Evolutionary conservation across 805 yeast species (phyloP), one percentile per base, ranked within the genome.

Genomic region (Metschnikowia orientalis): DNA sequence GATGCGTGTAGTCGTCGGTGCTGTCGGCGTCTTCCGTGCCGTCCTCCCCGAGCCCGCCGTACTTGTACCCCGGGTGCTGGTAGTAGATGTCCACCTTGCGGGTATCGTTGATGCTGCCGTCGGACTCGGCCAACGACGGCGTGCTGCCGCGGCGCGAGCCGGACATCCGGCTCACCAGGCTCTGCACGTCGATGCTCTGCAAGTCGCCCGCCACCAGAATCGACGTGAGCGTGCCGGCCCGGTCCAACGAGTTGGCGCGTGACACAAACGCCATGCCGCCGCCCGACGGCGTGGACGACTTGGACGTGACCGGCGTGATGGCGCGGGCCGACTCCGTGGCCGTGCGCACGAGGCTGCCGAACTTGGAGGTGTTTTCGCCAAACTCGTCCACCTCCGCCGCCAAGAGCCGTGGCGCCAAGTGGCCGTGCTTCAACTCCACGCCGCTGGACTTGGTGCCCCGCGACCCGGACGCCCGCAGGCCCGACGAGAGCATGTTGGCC

Each of bases 301-400:
- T 41, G 9, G 42, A 37, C 4, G 43, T 35, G 13, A 30, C 35
- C 4, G 45, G 47, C 0, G 47, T 32, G 34, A 43, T 23, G 5
- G 34, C 11, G 19, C 18, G 15, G 15, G 23, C 20, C 14, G 18
- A 6, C 23, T 20, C 11, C 11, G 11, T 5, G 2, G 23, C 11
- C 11, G 4, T 20, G 11, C 11, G 3, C 9, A 20, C 9, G 15
- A 13, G 7, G 21, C 21, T 24, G 24, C 50, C 48, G 25, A 44
- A 44, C 13, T 29, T 37, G 21, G 39, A 40, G 22, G 41, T 34
- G 17, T 15, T 26, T 5, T 37, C 51, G 7, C 38, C 44, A 4
- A 15, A 28, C 16, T 81, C 86, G 41, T 80, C 89, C 22, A 82
- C 79, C 53, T 82, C 92, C 15, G 81, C 73, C 2, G 89, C 90